Conservation (phyloP, 2,329 filamentous ascomycete species). For the Aspergillus caelatus region DNA sequence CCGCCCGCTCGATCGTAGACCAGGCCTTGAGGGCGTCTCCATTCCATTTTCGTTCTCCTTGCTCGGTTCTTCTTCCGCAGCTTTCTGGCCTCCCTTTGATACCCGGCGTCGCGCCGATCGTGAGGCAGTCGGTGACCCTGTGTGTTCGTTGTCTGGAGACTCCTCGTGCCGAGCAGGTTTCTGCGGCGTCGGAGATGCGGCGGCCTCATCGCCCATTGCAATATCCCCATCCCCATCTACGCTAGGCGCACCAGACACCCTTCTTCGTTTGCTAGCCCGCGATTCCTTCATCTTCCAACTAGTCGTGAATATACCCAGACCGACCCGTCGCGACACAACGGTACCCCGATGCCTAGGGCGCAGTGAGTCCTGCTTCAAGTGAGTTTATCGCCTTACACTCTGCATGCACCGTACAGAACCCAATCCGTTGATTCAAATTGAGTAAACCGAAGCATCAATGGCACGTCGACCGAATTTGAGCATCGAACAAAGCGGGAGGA, state of each 20-base stretch:
- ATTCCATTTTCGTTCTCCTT: constrained; percentile 13
- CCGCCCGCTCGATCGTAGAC: constrained; percentile 36
- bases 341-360: not conserved
- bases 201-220: constrained; percentile 29
- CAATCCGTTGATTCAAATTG: not conserved
- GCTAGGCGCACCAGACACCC: constrained; percentile 31
- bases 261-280: constrained; percentile 40
- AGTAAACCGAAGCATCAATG: not conserved
- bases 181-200: constrained; percentile 18
- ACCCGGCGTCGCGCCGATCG: constrained; percentile 30
- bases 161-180: constrained; percentile 21
- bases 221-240: constrained; percentile 35
- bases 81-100: constrained; percentile 16
- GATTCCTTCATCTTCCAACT: constrained; percentile 34
- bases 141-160: constrained; percentile 16
- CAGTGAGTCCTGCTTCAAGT: not conserved
- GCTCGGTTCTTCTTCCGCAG: constrained; percentile 11
- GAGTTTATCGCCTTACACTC: not conserved
- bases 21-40: constrained; percentile 29
- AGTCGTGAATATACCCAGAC: not conserved
- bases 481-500: not conserved
- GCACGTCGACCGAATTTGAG: not conserved
- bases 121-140: constrained; percentile 15
- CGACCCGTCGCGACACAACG: not conserved
- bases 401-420: not conserved